These are phyloP conservation scores for Gastrolobium bilobum DNA, from an alignment of 306 rosid genomes.

Conservation along the genomic window DNA sequence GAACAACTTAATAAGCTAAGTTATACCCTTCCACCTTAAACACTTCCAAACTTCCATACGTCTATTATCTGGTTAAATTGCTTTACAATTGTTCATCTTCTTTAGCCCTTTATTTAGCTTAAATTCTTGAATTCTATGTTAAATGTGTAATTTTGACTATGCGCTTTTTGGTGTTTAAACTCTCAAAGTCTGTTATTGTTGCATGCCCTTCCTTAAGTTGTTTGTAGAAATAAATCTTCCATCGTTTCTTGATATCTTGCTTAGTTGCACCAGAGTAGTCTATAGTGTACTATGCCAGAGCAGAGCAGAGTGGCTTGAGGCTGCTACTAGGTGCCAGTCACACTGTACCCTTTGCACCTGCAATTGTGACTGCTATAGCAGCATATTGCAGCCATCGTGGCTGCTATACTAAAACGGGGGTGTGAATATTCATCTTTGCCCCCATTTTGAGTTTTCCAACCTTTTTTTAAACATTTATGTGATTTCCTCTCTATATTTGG, in stretches of 20 bases:
- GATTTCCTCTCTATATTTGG: constrained; percentile 6
- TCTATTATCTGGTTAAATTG: neutral
- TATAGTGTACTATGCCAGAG: neutral
- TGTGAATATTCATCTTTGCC: neutral
- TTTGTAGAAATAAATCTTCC: neutral
- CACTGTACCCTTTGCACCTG: neutral
- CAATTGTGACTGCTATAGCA: neutral
- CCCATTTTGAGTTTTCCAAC: neutral
- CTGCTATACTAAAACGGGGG: neutral
- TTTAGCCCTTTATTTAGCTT: neutral
- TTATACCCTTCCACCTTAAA: neutral
- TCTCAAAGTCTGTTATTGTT: neutral
- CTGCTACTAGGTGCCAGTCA: neutral
- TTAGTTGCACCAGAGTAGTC: neutral
- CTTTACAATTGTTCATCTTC: neutral
- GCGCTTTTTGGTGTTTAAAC: neutral
- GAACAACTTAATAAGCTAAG: neutral
- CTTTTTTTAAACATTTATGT: neutral
- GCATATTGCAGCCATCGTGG: too few relatives aligned
- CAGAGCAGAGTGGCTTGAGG: neutral
- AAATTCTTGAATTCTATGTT: constrained; percentile 13
- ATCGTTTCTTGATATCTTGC: neutral
- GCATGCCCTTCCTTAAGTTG: neutral
- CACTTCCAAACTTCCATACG: neutral
- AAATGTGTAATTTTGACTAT: neutral